phyloP scores from a whole-genome alignment of 1,284 basidiomycete species.

The Ganoderma boninense region DNA sequence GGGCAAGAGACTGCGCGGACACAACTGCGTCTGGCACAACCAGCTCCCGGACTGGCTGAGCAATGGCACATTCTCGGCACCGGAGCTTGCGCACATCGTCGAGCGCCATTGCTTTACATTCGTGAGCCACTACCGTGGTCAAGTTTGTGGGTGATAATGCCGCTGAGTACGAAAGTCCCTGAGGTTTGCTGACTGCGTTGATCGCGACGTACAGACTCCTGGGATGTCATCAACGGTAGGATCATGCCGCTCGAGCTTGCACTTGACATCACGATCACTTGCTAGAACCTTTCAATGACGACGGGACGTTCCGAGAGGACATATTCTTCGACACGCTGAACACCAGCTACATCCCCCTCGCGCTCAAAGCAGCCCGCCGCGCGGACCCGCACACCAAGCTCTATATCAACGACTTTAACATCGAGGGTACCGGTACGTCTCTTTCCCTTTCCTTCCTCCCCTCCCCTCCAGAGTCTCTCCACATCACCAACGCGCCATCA shows the following conservation, averaged over 20 bases:
- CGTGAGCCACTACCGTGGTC: constrained; percentile 57
- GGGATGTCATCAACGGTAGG: constrained; percentile 52
- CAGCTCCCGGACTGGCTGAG: constrained; percentile 62
- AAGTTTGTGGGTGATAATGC: constrained; percentile 48
- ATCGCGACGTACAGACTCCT: constrained; percentile 31
- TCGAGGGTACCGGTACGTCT: constrained; percentile 35
- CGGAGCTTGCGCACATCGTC: constrained; percentile 54
- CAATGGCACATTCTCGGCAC: constrained; percentile 49
- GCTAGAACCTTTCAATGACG: constrained; percentile 63
- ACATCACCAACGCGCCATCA: too few relatives aligned
- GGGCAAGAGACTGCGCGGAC: constrained; percentile 49
- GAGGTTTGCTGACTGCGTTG: not conserved
- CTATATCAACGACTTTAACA: constrained; percentile 64
- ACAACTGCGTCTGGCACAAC: constrained; percentile 65
- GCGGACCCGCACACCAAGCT: constrained; percentile 53
- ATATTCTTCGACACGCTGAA: constrained; percentile 58
- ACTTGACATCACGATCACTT: not conserved
- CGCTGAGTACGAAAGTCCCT: too few relatives aligned
- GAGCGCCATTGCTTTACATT: constrained; percentile 55
- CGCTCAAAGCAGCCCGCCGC: constrained; percentile 52
- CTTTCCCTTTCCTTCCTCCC: not conserved
- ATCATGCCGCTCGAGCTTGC: not conserved
- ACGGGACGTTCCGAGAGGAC: constrained; percentile 58
- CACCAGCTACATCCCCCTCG: constrained; percentile 51
- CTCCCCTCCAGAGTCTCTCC: too few relatives aligned